These are phyloP conservation scores for Phytopythium helicoides DNA, from an alignment of 352 stramenopile species.

Conservation along the genomic window DNA sequence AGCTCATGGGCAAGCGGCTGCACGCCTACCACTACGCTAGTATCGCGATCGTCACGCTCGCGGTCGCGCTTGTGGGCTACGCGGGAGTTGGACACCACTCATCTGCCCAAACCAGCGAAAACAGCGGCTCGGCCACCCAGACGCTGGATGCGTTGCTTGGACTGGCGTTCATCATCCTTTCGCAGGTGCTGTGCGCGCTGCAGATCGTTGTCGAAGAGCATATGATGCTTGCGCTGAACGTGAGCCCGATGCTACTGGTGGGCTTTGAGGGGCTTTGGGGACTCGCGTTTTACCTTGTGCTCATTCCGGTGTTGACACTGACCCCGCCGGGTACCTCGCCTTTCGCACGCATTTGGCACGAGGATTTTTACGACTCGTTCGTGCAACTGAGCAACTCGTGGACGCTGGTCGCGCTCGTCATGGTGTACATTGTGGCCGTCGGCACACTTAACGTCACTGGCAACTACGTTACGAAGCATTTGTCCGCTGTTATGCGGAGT, in stretches of 20 bases:
- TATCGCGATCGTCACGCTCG: conserved; percentile 73
- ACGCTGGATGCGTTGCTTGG: conserved; percentile 63
- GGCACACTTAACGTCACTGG: conserved; percentile 80
- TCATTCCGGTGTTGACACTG: conserved; percentile 67
- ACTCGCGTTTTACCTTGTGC: conserved; percentile 72
- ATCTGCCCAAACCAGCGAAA: background rate
- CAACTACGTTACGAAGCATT: conserved; percentile 87
- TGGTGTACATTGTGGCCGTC: conserved; percentile 67
- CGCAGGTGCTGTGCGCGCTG: conserved; percentile 80
- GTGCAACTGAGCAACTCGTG: conserved; percentile 72
- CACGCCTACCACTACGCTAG: conserved; percentile 85
- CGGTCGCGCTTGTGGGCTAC: conserved; percentile 68
- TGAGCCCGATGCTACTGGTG: conserved; percentile 86
- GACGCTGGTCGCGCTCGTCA: conserved; percentile 50
- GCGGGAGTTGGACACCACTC: conserved; percentile 44
- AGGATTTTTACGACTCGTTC: conserved; percentile 79
- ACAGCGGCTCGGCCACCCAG: conserved; percentile 11
- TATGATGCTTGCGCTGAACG: conserved; percentile 79
- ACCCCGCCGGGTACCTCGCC: conserved; percentile 42
- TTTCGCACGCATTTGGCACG: conserved; percentile 75
- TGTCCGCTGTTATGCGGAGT: conserved; percentile 79
- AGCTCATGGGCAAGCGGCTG: conserved; percentile 79
- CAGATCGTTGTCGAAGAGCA: conserved; percentile 91
- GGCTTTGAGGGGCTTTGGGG: conserved; percentile 88
- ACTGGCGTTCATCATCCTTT: conserved; percentile 69